Evolutionary conservation across 768 basidiomycete genomes (phyloP), one percentile per base, ranked within the genome.

Genomic region (Rhodotorula babjevae): DNA sequence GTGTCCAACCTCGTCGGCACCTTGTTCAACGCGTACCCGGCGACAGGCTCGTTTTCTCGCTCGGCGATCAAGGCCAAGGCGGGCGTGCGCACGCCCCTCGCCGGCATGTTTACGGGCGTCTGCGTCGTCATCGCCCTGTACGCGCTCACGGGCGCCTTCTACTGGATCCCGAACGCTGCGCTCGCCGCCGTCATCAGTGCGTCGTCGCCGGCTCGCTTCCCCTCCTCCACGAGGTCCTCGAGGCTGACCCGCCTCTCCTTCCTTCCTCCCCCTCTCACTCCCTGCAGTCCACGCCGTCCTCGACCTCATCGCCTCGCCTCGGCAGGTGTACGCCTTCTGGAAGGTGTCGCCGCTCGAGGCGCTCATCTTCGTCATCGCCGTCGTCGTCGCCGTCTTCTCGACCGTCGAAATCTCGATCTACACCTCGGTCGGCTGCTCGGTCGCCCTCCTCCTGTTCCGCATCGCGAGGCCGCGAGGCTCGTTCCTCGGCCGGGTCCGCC

Each of bases 31-130:
- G 95, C 93, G 0, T 98, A 96, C 81, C 94, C 96, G 16, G 92
- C 95, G 0, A 99, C 96, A 21, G 96, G 96, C 3, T 97, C 94
- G 1, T 99, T 99, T 86, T 96, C 94, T 52, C 90, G 96, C n/a
- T 91, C 93, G 6, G 96, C 96, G 4, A 84, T 99, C 79, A 93
- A 96, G 82, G 88, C 91, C 44, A 97, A 95, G 82, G 94, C 92
- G 0, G 96, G 96, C 61, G 95, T 98, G n/a, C 87, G 95, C 64
- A 98, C 96, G 5, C 96, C 96, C 15, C 85, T 89, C 18, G 93
- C 91, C 19, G 96, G 96, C 68, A 85, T 93, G 69, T 79, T 90
- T 76, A 90, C 92, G 31, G 89, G 91, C 40, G 80, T 61, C 7
- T 61, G 94, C 58, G 95, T 98, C 76, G 85, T 98, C 68, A 89